Conservation (phyloP, 768 basidiomycete genomes). For the Trametopsis cervina region DNA sequence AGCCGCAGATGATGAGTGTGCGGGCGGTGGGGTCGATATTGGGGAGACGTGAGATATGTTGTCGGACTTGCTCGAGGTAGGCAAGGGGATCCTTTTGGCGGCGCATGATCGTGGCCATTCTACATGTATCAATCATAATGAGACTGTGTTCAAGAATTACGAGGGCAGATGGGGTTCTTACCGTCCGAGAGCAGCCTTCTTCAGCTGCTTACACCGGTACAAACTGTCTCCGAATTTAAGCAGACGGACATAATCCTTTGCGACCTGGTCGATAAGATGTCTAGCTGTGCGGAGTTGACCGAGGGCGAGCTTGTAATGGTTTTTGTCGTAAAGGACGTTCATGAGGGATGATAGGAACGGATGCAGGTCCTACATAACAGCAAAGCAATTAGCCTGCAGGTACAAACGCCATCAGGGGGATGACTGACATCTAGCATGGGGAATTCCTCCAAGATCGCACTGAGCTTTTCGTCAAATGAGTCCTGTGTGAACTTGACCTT, state of each 20-base stretch:
- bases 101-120: slow-evolving; percentile 98
- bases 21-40: slow-evolving; percentile 98
- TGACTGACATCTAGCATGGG: slow-evolving; percentile 89
- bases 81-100: slow-evolving; percentile 98
- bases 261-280: slow-evolving; percentile 95
- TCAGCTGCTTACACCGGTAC: slow-evolving; percentile 98
- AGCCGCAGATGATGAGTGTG: slow-evolving; percentile 95
- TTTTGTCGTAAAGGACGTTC: slow-evolving; percentile 99
- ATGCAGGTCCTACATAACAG: slow-evolving; percentile 65
- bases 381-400: background rate
- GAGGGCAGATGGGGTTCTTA: slow-evolving; percentile 30
- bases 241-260: slow-evolving; percentile 93
- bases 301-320: slow-evolving; percentile 97
- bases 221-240: slow-evolving; percentile 98
- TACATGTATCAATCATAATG: slow-evolving; percentile 22
- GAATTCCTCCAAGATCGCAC: slow-evolving; percentile 91
- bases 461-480: slow-evolving; percentile 91
- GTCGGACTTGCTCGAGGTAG: slow-evolving; percentile 97
- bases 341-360: slow-evolving; percentile 93
- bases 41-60: slow-evolving; percentile 97
- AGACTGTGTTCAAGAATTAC: too few species aligned
- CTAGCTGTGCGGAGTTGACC: slow-evolving; percentile 94
- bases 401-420: background rate
- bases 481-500: slow-evolving; percentile 99
- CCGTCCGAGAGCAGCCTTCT: slow-evolving; percentile 95